Evolutionary conservation across 2,329 filamentous ascomycete genomes (phyloP), one percentile per base, ranked within the genome.

Genomic region (Trichoderma hamatum): DNA sequence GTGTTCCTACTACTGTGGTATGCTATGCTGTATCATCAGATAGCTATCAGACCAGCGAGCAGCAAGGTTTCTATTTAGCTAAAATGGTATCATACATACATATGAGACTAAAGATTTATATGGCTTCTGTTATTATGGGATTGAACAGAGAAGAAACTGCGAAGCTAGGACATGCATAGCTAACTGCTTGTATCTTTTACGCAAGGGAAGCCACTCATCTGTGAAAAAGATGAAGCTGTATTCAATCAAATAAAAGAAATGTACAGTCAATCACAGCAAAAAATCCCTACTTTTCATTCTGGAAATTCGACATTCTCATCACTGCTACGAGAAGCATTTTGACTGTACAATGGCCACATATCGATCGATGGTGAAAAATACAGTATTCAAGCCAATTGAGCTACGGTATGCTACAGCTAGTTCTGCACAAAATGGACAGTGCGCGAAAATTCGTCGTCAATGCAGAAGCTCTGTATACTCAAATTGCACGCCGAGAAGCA

Each of bases 401-500:
- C 11, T 3, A 65, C 61, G 14, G 61, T 55, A 21, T 6, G 13
- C 0, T 21, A 2, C 9, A 3, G 10, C 21, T 10, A 10, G 16
- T 21, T 30, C 6, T 3, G 5, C 3, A 3, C 11, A 36, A 1
- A 21, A 16, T 2, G 14, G 13, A 69, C 67, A 62, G 67, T 69
- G 67, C 30, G 52, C 11, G 4, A 6, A 11, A 2, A 0, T 0
- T 3, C 19, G 5, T 2, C 28, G 1, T 21, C 1, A 3, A 6
- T 0, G 10, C 28, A 3, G 16, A 67, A 39, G 34, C 56, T 28
- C 7, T 32, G 32, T 67, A 26, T 54, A 60, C 11, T 4, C 21
- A 32, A 21, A 62, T 56, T 58, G 2, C 68, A 26, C 54, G 6
- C 0, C 7, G 6, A 2, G 3, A 11, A 64, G 21, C 69, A 77